Conservation (phyloP, 192 early-diverging fungal genomes). For the Coemansia sp. region DNA sequence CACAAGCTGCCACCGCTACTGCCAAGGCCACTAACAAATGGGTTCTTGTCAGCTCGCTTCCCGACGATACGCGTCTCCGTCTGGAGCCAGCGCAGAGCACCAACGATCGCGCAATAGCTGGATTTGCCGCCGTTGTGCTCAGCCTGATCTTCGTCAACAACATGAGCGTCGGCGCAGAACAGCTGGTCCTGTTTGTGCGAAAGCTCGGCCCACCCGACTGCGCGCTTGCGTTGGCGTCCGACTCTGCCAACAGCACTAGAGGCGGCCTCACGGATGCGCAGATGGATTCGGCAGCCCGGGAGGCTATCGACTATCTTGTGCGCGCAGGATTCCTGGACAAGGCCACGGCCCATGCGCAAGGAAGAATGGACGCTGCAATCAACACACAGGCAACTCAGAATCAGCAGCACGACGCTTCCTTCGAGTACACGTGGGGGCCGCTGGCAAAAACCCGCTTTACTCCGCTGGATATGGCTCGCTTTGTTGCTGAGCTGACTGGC, state of each 20-base stretch:
- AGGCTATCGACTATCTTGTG: slow-evolving; percentile 29
- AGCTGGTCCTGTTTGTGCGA: slow-evolving; percentile 47
- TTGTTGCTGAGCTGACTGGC: slow-evolving; percentile 39
- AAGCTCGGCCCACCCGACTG: slow-evolving; percentile 44
- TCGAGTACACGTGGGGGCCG: slow-evolving; percentile 50
- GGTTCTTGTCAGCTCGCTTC: slow-evolving; percentile 44
- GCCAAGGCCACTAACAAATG: slow-evolving; percentile 27
- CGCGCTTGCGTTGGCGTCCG: not conserved
- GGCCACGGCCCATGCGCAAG: slow-evolving; percentile 3
- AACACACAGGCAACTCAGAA: slow-evolving; percentile 27
- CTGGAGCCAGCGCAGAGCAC: slow-evolving; percentile 27
- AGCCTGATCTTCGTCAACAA: slow-evolving; percentile 55
- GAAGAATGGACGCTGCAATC: not conserved
- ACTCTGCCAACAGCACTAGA: not conserved
- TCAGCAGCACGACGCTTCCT: slow-evolving; percentile 11
- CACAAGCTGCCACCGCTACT: not conserved
- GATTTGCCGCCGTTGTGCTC: slow-evolving; percentile 45
- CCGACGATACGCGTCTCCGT: slow-evolving; percentile 23
- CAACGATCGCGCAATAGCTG: slow-evolving; percentile 17
- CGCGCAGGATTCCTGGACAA: slow-evolving; percentile 39
- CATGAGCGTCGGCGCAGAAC: slow-evolving; percentile 44
- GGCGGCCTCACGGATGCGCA: slow-evolving; percentile 25
- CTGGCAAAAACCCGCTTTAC: slow-evolving; percentile 38
- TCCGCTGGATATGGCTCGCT: slow-evolving; percentile 50
- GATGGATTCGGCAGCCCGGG: slow-evolving; percentile 35